phyloP scores from a whole-genome alignment of 2,329 filamentous ascomycete genomes.

The Penicillium concentricum region DNA sequence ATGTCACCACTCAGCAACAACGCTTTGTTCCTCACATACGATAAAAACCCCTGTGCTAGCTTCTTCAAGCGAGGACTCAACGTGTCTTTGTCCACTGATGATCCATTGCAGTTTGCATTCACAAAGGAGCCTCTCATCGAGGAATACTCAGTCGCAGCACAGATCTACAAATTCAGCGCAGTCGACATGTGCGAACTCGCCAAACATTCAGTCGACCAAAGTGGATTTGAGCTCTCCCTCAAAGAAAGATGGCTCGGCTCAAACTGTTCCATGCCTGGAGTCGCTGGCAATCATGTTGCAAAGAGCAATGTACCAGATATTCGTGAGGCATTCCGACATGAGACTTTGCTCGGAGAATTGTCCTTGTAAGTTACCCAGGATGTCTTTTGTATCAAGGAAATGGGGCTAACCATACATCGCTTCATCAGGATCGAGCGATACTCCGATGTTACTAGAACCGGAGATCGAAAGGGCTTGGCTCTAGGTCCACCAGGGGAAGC shows the following conservation, averaged over 20 bases:
- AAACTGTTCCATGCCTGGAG: slow-evolving; percentile 74
- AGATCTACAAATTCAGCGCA: slow-evolving; percentile 95
- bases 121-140: slow-evolving; percentile 98
- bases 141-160: slow-evolving; percentile 94
- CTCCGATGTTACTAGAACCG: slow-evolving; percentile 13
- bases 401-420: slow-evolving; percentile 2
- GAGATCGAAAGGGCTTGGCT: slow-evolving; percentile 22
- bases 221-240: slow-evolving; percentile 83
- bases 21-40: slow-evolving; percentile 91
- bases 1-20: slow-evolving; percentile 99
- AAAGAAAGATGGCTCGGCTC: slow-evolving; percentile 90
- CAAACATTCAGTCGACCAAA: slow-evolving; percentile 92
- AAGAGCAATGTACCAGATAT: slow-evolving; percentile 97
- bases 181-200: slow-evolving; percentile 99
- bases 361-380: slow-evolving; percentile 63
- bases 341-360: slow-evolving; percentile 80
- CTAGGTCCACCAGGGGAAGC: slow-evolving; percentile 8
- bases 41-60: slow-evolving; percentile 91
- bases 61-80: slow-evolving; percentile 96
- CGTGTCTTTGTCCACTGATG: slow-evolving; percentile 93
- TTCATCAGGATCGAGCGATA: slow-evolving; percentile 31
- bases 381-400: neutral
- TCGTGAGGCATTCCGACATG: slow-evolving; percentile 82
- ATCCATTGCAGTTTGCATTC: slow-evolving; percentile 95
- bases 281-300: slow-evolving; percentile 83